Evolutionary conservation across 2,329 filamentous ascomycete genomes (phyloP).

Genomic region (Talaromyces sp.): DNA sequence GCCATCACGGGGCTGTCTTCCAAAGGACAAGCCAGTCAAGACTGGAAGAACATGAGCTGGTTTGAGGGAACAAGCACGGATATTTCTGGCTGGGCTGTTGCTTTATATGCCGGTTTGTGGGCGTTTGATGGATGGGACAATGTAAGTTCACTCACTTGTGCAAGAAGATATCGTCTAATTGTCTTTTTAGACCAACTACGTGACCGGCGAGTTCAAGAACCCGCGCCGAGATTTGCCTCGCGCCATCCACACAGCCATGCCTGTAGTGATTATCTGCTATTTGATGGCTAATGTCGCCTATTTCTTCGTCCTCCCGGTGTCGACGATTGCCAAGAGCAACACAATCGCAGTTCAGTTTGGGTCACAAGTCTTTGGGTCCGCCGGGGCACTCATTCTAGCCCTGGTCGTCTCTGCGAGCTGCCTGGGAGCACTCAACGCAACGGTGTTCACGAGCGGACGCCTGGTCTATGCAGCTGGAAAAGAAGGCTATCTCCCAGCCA

Average conservation of each 20-base stretch:
- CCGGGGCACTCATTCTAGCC: constrained; percentile 77
- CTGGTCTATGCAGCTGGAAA: constrained; percentile 92
- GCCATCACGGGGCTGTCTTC: constrained; percentile 78
- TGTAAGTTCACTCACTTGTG: constrained; percentile 49
- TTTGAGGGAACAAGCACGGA: constrained; percentile 79
- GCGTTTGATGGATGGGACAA: constrained; percentile 99
- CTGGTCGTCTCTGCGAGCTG: constrained; percentile 87
- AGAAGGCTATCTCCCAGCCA: constrained; percentile 80
- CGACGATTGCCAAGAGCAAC: constrained; percentile 78
- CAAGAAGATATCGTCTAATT: not conserved
- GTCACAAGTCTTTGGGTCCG: constrained; percentile 76
- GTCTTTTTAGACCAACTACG: constrained; percentile 78
- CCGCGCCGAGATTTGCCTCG: constrained; percentile 83
- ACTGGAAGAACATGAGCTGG: constrained; percentile 86
- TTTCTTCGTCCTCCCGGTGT: constrained; percentile 82
- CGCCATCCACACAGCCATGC: constrained; percentile 95
- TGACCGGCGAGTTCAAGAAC: constrained; percentile 94
- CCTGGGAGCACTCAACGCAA: constrained; percentile 90
- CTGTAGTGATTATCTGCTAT: constrained; percentile 85
- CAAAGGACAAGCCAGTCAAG: constrained; percentile 66
- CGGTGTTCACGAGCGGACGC: constrained; percentile 86
- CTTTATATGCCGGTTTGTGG: constrained; percentile 92
- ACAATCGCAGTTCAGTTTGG: constrained; percentile 96
- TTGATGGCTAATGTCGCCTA: constrained; percentile 88
- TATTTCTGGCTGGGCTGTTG: constrained; percentile 84